Base-by-base conservation (phyloP, 2,329 filamentous ascomycete genomes). In the Stagonosporopsis cucurbitacearum region DNA sequence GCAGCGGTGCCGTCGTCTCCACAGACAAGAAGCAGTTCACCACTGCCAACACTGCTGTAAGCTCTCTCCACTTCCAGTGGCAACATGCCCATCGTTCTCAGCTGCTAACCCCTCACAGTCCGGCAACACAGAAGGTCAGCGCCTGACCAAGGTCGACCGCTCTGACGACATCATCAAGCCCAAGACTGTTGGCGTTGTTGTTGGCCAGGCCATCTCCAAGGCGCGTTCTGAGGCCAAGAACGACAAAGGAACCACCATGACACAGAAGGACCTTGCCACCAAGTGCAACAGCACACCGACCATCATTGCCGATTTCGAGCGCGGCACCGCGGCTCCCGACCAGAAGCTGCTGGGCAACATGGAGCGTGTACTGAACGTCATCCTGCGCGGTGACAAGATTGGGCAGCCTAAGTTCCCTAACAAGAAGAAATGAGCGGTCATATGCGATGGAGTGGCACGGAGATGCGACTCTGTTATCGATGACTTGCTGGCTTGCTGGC, bases 131-230 rank as follows among this genome's bases (percentile, higher is more conserved):
- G 94, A 98, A 80, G 95, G 95, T 68, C 95, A 99, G 81, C 93
- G 91, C 75, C 84, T 98, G 64, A 98, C 95, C 66, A 97, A 98
- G 83, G 93, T 99, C 78, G 95, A 98, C 84, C 93, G 94, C 67
- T 88, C 88, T 75, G 93, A 98, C 82, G 95, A 97, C 76, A 96
- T 97, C 80, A 89, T 98, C 80, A 96, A 96, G 82, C 93, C 92
- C 73, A 96, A 96, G 82, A 96, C 92, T 42, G 83, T 78, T 56
- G 92, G 92, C 75, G 83, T 84, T 71, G 83, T 85, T 53, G 91
- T 98, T 63, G 92, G 90, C 70, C 86, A 91, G 65, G 90, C 89
- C 64, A 97, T 98, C 80, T 84, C 87, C 71, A 85, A 88, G 71
- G 86, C 90, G 52, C 90, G 95, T 63, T 87, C 87, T 74, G 86